Percentiles rank a stretch among this genome's conserved stretches.
phyloP scores from a whole-genome alignment of 208 protist species.

The Trypanosoma mega region DNA sequence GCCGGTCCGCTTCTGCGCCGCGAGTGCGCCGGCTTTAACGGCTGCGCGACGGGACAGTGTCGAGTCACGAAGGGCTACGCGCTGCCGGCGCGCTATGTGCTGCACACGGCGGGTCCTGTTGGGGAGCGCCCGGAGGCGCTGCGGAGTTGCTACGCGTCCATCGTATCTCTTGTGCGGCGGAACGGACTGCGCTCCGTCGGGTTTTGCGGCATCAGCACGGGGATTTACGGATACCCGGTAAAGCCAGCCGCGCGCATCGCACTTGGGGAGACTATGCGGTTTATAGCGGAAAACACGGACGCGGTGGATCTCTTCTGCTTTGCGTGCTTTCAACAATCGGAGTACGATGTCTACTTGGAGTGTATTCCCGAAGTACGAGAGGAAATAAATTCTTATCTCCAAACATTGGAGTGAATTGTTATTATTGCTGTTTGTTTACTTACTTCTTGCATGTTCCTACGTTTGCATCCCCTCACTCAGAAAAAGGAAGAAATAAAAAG shows the following conservation, averaged over 20 bases:
- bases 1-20: slow-evolving; percentile 60
- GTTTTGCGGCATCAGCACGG: slow-evolving; percentile 84
- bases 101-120: slow-evolving; percentile 85
- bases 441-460: neutral
- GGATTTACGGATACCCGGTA: slow-evolving; percentile 88
- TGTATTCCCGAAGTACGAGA: slow-evolving; percentile 17
- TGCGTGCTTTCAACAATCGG: slow-evolving; percentile 44
- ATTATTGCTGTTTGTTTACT: neutral
- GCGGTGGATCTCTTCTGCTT: slow-evolving; percentile 53
- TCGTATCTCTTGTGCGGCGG: slow-evolving; percentile 39
- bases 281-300: slow-evolving; percentile 30
- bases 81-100: slow-evolving; percentile 61
- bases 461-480: too few relatives aligned
- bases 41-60: slow-evolving; percentile 59
- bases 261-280: slow-evolving; percentile 38
- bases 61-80: slow-evolving; percentile 68
- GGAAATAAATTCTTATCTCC: neutral
- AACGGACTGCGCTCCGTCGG: slow-evolving; percentile 57
- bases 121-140: slow-evolving; percentile 55
- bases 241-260: slow-evolving; percentile 54
- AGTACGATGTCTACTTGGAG: slow-evolving; percentile 25
- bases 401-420: neutral
- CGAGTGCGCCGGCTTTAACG: slow-evolving; percentile 51
- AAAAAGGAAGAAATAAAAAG: too few relatives aligned
- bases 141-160: slow-evolving; percentile 51